These are phyloP conservation scores for Fusarium udum DNA, from an alignment of 2,329 filamentous ascomycete genomes.

Conservation along the genomic window DNA sequence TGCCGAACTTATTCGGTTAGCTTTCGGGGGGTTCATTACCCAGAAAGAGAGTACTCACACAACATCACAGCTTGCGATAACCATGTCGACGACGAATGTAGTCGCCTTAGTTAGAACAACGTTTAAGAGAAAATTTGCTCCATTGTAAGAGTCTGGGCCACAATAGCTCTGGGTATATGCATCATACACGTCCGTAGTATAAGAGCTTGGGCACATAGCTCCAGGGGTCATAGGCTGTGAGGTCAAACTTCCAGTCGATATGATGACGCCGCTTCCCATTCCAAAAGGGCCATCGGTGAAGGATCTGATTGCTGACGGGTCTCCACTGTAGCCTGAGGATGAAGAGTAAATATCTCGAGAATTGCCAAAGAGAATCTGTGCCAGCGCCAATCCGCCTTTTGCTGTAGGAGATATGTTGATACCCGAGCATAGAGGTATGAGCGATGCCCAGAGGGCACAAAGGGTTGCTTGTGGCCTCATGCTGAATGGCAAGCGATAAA, in stretches of 20 bases:
- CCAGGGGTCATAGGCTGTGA: rapidly evolving
- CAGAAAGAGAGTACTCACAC: too few relatives aligned
- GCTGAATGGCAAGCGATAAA: background rate
- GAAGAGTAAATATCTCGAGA: background rate
- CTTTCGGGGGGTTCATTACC: too few relatives aligned
- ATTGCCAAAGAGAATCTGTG: background rate
- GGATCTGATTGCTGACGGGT: background rate
- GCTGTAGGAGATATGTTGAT: background rate
- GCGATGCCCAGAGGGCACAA: background rate
- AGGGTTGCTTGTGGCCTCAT: background rate
- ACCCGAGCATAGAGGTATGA: rapidly evolving
- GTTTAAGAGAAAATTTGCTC: background rate
- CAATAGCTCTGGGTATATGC: background rate
- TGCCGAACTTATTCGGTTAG: background rate
- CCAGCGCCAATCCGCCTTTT: background rate
- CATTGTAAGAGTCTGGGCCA: background rate
- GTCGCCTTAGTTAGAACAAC: background rate
- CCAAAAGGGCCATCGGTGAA: background rate
- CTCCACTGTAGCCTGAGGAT: background rate
- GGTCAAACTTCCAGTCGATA: background rate
- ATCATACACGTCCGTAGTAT: background rate
- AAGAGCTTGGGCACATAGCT: background rate
- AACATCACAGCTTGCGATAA: background rate
- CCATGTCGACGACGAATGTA: background rate
- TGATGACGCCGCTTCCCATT: background rate